Evolutionary conservation across 2,329 filamentous ascomycete species (phyloP).

Genomic region (Talaromyces amestolkiae): DNA sequence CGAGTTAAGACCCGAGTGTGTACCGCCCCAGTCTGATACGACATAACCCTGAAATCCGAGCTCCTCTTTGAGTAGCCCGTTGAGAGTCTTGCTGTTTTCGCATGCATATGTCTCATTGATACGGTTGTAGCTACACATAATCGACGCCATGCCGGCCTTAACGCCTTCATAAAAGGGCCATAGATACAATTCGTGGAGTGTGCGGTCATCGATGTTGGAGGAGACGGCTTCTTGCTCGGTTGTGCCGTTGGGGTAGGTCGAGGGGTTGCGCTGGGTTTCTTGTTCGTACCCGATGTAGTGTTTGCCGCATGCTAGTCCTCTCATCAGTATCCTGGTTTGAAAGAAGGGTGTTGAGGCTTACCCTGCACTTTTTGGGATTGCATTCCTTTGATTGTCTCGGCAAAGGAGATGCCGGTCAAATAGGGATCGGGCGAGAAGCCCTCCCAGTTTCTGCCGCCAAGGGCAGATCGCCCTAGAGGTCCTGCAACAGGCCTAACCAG

Average conservation of each 20-base stretch:
- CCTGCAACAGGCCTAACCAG: constrained; percentile 25
- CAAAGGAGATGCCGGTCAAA: constrained; percentile 43
- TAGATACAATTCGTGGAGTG: constrained; percentile 61
- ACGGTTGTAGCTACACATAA: constrained; percentile 57
- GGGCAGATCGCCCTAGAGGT: constrained; percentile 41
- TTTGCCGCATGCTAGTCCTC: constrained; percentile 43
- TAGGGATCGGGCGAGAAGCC: constrained; percentile 46
- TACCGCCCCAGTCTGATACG: constrained; percentile 47
- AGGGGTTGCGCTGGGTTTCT: constrained; percentile 61
- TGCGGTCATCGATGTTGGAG: constrained; percentile 62
- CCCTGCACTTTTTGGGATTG: constrained; percentile 55
- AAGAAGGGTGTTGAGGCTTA: constrained; percentile 28
- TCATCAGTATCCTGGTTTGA: constrained; percentile 44
- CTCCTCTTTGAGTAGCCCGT: constrained; percentile 50
- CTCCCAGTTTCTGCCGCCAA: constrained; percentile 47
- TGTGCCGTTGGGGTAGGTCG: constrained; percentile 37
- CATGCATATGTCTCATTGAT: constrained; percentile 51
- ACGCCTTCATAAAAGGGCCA: constrained; percentile 63
- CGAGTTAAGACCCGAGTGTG: constrained; percentile 34
- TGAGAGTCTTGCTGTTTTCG: constrained; percentile 47
- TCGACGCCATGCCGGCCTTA: constrained; percentile 52
- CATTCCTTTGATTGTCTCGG: constrained; percentile 41
- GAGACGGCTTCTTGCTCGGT: constrained; percentile 48
- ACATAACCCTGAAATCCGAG: constrained; percentile 52
- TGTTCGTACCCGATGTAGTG: constrained; percentile 66